Conservation (phyloP, 257 asterid species). For the Solanum microdontum region DNA sequence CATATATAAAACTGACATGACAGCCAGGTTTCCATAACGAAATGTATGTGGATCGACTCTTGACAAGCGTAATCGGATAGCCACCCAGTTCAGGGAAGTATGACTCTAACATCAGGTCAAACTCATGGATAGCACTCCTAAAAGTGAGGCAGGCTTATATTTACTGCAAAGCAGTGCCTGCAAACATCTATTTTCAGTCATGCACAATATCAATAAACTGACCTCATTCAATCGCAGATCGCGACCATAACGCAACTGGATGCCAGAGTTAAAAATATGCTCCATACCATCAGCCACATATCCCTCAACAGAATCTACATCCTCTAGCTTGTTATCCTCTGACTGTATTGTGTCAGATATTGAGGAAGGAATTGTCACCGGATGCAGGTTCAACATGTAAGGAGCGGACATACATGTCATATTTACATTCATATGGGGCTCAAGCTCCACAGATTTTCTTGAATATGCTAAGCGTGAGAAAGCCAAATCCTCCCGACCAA, state of each 20-base stretch:
- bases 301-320: conserved; percentile 61
- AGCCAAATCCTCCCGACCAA: conserved; percentile 96
- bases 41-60: neutral
- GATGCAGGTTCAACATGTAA: conserved; percentile 77
- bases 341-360: conserved; percentile 68
- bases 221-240: conserved; percentile 98
- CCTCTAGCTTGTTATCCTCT: conserved; percentile 60
- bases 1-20: neutral
- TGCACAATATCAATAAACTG: neutral
- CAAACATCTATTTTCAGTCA: neutral
- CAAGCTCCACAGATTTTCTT: conserved; percentile 42
- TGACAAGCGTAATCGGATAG: neutral
- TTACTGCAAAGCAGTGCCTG: neutral
- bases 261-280: conserved; percentile 77
- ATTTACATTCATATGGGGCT: conserved; percentile 40
- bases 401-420: conserved; percentile 71
- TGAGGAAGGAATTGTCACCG: conserved; percentile 81
- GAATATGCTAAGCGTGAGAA: conserved; percentile 48
- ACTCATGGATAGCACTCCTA: neutral
- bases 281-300: conserved; percentile 87
- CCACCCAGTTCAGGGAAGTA: neutral
- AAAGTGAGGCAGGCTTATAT: neutral
- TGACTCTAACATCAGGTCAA: neutral
- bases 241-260: conserved; percentile 85
- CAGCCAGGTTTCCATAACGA: neutral